Conservation (phyloP, 805 yeast species). For the Ogataea parapolymorpha region DNA sequence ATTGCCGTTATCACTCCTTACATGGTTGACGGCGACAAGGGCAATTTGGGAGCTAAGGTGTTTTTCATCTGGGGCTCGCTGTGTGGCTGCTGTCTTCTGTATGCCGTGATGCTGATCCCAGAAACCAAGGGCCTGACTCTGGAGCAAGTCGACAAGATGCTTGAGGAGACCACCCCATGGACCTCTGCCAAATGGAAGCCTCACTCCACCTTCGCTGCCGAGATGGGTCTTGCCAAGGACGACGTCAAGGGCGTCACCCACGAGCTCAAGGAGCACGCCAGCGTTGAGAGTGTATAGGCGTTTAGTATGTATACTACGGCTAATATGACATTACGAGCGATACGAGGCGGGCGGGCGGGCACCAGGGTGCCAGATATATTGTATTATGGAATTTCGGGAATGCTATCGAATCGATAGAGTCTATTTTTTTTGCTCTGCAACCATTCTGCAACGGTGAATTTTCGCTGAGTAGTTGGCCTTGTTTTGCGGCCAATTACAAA, state of each 20-base stretch:
- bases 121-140: constrained; percentile 80
- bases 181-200: constrained; percentile 36
- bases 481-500: no score
- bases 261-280: constrained; percentile 20
- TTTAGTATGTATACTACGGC: not conserved
- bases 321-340: constrained; percentile 3
- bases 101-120: constrained; percentile 68
- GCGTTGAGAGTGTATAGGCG: constrained; percentile 13
- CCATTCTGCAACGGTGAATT: no score
- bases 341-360: no score
- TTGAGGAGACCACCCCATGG: constrained; percentile 35
- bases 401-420: no score
- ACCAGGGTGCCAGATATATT: no score
- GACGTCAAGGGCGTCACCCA: constrained; percentile 15
- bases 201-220: constrained; percentile 31
- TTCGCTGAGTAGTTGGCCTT: no score
- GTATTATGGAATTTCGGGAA: no score
- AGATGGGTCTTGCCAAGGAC: constrained; percentile 27
- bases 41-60: constrained; percentile 59
- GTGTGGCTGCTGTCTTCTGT: constrained; percentile 47
- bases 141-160: constrained; percentile 68
- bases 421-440: no score
- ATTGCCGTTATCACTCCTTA: constrained; percentile 77
- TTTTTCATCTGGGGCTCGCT: constrained; percentile 70
- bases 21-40: constrained; percentile 61